Evolutionary conservation across 2,329 filamentous ascomycete species (phyloP), one percentile per base, ranked within the genome.

Genomic region (Emmonsia crescens): DNA sequence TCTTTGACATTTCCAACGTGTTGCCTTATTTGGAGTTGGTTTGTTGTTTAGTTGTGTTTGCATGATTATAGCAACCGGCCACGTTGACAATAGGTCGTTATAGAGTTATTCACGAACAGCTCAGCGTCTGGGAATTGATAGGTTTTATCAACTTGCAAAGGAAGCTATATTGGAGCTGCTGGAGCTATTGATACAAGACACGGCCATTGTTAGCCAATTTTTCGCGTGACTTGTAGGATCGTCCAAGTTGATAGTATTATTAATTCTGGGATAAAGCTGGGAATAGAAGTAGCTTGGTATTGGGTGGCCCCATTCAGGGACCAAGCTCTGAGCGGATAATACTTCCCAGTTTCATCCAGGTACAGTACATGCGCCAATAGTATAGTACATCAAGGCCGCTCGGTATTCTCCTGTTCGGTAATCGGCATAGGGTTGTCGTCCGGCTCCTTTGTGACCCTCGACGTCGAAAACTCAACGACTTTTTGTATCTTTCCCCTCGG

Each of bases 1-100:
- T 21, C 48, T 16, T 57, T 61, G 62, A 42, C 46, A 44, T 19
- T 62, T 8, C 38, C 33, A 44, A 48, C 14, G 33, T 55, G 36
- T 33, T 5, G n/a, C 48, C 54, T 14, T 27, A 24, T 27, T 57
- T 29, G 24, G 46, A 5, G 24, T 49, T 29, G 10, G 24, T 16
- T 29, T 29, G 24, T 14, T 49, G 14, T 16, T 27, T 16, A 6
- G 24, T 49, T 49, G 46, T 27, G 5, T 49, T 49, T 27, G 10
- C 46, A 49, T 27, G 46, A 14, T 29, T 49, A 24, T 29, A 49
- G 46, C 46, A 24, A 49, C 24, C 14, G 16, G 16, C 1, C 46
- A 49, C 2, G 46, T 29, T 29, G 12, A 29, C 21, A 6, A 49
- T 16, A 24, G 5, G 24, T 29, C 12, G 12, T 27, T 3, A 49